Percentiles rank a stretch among this genome's conserved stretches.
These are phyloP conservation scores for Metarhizium guizhouense DNA, from an alignment of 2,329 filamentous ascomycete genomes.

Conservation along the genomic window DNA sequence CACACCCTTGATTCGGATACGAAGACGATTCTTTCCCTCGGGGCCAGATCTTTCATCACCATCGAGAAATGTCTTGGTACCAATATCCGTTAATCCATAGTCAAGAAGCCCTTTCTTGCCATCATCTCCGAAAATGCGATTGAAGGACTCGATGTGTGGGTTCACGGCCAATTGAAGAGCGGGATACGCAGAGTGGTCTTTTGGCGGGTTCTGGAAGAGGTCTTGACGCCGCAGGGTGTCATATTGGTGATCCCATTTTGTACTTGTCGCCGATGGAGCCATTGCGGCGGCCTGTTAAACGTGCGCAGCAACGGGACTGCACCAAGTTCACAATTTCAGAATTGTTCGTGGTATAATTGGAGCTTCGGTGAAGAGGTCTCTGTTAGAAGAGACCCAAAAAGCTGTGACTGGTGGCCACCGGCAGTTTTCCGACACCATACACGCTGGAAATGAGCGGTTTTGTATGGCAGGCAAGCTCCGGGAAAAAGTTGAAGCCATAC, in stretches of 20 bases:
- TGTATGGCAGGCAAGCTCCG: slow-evolving; percentile 5
- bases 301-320: slow-evolving; percentile 2
- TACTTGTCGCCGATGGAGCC: slow-evolving; percentile 50
- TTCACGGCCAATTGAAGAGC: slow-evolving; percentile 75
- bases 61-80: slow-evolving; percentile 79
- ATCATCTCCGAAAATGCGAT: slow-evolving; percentile 70
- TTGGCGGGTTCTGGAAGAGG: slow-evolving; percentile 82
- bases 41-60: slow-evolving; percentile 57
- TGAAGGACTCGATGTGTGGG: slow-evolving; percentile 94
- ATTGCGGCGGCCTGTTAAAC: slow-evolving; percentile 26
- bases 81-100: slow-evolving; percentile 78
- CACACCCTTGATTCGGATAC: slow-evolving; percentile 70
- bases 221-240: slow-evolving; percentile 78
- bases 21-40: slow-evolving; percentile 62
- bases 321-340: neutral
- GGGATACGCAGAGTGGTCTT: slow-evolving; percentile 81
- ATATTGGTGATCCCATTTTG: slow-evolving; percentile 77
- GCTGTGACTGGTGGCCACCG: neutral
- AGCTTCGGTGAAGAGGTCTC: neutral
- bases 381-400: neutral
- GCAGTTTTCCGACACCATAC: neutral
- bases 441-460: neutral
- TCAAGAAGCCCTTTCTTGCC: slow-evolving; percentile 53
- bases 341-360: slow-evolving; percentile 9
- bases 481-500: slow-evolving; percentile 19